Conservation (phyloP, 805 yeast genomes). For the Wickerhamomyces hampshirensis region DNA sequence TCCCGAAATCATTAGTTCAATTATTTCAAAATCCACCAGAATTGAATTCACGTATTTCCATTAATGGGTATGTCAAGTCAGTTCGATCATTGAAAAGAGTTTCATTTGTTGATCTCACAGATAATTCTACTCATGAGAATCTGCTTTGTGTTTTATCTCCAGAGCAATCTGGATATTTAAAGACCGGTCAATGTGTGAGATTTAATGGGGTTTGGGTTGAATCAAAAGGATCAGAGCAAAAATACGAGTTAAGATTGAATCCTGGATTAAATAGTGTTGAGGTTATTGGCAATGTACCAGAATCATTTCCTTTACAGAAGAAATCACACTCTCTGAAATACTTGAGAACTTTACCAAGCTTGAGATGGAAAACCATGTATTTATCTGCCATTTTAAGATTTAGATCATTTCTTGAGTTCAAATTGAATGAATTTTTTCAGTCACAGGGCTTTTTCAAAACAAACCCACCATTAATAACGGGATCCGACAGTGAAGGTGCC, state of each 20-base stretch:
- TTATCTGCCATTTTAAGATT: constrained; percentile 64
- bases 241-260: constrained; percentile 42
- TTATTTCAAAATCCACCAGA: constrained; percentile 17
- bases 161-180: constrained; percentile 26
- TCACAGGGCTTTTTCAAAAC: constrained; percentile 59
- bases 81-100: constrained; percentile 69
- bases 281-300: constrained; percentile 58
- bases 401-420: constrained; percentile 60
- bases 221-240: constrained; percentile 49
- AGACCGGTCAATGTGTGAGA: constrained; percentile 44
- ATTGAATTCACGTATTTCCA: constrained; percentile 32
- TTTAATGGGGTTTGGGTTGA: constrained; percentile 39
- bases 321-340: constrained; percentile 63
- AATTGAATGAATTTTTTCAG: constrained; percentile 51
- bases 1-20: constrained; percentile 11
- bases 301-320: constrained; percentile 77
- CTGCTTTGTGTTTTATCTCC: constrained; percentile 52
- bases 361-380: constrained; percentile 70
- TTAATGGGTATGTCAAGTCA: constrained; percentile 73
- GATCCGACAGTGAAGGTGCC: constrained; percentile 96
- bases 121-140: constrained; percentile 60
- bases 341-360: constrained; percentile 67
- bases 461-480: constrained; percentile 80
- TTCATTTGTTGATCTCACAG: constrained; percentile 74
- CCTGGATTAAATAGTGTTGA: constrained; percentile 31